phyloP scores from a whole-genome alignment of 208 protist species.

The Phytomonas francai region DNA sequence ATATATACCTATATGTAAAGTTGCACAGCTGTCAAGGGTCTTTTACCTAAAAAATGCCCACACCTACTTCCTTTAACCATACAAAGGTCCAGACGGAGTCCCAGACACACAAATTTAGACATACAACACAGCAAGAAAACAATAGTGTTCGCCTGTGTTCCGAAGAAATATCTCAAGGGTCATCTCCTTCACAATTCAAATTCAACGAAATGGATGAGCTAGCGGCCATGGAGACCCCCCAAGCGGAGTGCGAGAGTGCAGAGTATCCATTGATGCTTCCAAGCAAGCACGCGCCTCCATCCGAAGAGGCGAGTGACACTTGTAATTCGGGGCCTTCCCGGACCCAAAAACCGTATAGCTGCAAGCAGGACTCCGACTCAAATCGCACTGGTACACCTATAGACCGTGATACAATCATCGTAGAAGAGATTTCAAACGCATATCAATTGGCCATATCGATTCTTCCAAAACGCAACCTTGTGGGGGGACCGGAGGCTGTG shows the following conservation, averaged over 20 bases:
- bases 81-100: not conserved
- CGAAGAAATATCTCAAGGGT: not conserved
- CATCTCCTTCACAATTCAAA: not conserved
- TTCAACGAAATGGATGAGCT: not conserved
- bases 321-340: not conserved
- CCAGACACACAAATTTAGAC: not conserved
- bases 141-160: not conserved
- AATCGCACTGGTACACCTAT: not conserved
- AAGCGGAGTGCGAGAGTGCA: not conserved
- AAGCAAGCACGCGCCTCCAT: not conserved
- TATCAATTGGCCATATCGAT: constrained; percentile 17
- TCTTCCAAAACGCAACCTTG: not conserved
- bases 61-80: not conserved
- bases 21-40: not conserved
- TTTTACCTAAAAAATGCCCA: not conserved
- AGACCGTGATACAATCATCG: not conserved
- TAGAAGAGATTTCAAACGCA: constrained; percentile 63
- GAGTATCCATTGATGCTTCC: not conserved
- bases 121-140: not conserved
- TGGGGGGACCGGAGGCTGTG: not conserved
- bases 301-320: not conserved
- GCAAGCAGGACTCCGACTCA: not conserved
- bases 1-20: too few relatives aligned
- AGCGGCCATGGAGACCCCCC: not conserved
- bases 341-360: not conserved